A percentile compares a stretch with the other conserved stretches of the same genome.
These are phyloP conservation scores for Myxozyma lipomycoides DNA, from an alignment of 805 yeast genomes.

Conservation along the genomic window DNA sequence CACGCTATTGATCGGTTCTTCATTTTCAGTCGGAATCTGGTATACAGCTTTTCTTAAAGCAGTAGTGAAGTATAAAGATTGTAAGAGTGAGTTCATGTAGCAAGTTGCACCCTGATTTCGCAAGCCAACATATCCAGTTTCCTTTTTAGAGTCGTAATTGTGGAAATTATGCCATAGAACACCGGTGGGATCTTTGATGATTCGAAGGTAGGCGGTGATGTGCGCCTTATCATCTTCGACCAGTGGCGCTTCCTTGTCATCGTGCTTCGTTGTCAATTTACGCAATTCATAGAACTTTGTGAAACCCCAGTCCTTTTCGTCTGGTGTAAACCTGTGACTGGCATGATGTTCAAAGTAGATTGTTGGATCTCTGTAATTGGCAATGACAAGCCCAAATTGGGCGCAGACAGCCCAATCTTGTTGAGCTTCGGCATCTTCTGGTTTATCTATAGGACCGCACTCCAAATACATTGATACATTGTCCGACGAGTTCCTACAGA, in stretches of 20 bases:
- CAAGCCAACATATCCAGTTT: constrained; percentile 88
- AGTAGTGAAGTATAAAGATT: constrained; percentile 83
- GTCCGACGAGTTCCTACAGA: constrained; percentile 36
- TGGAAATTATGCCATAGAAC: constrained; percentile 87
- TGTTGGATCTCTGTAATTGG: constrained; percentile 71
- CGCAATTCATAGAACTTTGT: constrained; percentile 63
- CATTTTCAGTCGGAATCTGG: constrained; percentile 75
- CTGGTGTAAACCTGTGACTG: constrained; percentile 68
- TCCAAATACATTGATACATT: constrained; percentile 74
- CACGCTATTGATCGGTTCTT: constrained; percentile 54
- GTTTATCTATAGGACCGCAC: constrained; percentile 50
- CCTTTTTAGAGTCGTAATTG: constrained; percentile 79
- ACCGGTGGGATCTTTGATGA: constrained; percentile 86
- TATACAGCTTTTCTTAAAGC: constrained; percentile 80
- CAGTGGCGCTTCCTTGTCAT: constrained; percentile 42
- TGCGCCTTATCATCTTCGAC: constrained; percentile 55
- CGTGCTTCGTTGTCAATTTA: constrained; percentile 37
- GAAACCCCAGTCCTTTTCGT: constrained; percentile 95
- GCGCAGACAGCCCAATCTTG: constrained; percentile 82
- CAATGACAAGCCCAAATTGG: constrained; percentile 77
- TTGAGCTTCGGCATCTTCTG: constrained; percentile 30
- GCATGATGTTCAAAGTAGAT: constrained; percentile 61
- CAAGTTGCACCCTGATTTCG: constrained; percentile 98
- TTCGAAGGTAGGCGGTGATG: constrained; percentile 70
- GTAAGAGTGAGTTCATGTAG: constrained; percentile 85